A percentile compares a stretch with the other conserved stretches of the same genome.
These are phyloP conservation scores for Exophiala aquamarina DNA, from an alignment of 2,329 filamentous ascomycete genomes.

Conservation along the genomic window DNA sequence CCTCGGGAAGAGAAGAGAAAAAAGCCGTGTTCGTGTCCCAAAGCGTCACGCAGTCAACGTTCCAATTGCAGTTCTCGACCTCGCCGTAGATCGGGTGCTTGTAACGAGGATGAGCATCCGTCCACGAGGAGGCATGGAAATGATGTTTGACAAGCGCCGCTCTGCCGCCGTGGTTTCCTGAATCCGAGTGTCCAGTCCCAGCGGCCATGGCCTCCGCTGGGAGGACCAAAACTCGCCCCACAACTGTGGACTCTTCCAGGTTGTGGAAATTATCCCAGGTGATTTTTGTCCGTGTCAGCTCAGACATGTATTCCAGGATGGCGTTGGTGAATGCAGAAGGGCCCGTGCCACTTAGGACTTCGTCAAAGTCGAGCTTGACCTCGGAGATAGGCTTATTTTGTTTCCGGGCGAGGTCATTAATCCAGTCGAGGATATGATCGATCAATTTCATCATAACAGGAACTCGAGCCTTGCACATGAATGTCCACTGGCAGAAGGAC, in stretches of 20 bases:
- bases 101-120: slow-evolving; percentile 63
- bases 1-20: slow-evolving; percentile 58
- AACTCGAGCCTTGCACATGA: slow-evolving; percentile 67
- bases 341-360: slow-evolving; percentile 70
- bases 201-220: slow-evolving; percentile 71
- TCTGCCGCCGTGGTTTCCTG: slow-evolving; percentile 66
- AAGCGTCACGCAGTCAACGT: slow-evolving; percentile 59
- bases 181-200: slow-evolving; percentile 70
- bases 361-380: slow-evolving; percentile 66
- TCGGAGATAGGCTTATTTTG: slow-evolving; percentile 60
- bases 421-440: slow-evolving; percentile 67
- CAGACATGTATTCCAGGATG: slow-evolving; percentile 64
- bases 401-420: slow-evolving; percentile 57
- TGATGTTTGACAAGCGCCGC: slow-evolving; percentile 70
- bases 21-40: slow-evolving; percentile 66
- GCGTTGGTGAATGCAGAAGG: slow-evolving; percentile 68
- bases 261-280: slow-evolving; percentile 67
- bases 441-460: slow-evolving; percentile 68
- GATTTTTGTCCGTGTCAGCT: slow-evolving; percentile 44
- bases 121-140: slow-evolving; percentile 73
- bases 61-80: slow-evolving; percentile 71
- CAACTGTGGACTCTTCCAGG: slow-evolving; percentile 63
- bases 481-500: slow-evolving; percentile 75
- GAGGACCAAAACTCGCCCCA: slow-evolving; percentile 64
- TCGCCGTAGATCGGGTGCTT: slow-evolving; percentile 68